These are phyloP conservation scores for Chaetomiaceae sp. DNA, from an alignment of 2,329 filamentous ascomycete genomes.

Conservation along the genomic window DNA sequence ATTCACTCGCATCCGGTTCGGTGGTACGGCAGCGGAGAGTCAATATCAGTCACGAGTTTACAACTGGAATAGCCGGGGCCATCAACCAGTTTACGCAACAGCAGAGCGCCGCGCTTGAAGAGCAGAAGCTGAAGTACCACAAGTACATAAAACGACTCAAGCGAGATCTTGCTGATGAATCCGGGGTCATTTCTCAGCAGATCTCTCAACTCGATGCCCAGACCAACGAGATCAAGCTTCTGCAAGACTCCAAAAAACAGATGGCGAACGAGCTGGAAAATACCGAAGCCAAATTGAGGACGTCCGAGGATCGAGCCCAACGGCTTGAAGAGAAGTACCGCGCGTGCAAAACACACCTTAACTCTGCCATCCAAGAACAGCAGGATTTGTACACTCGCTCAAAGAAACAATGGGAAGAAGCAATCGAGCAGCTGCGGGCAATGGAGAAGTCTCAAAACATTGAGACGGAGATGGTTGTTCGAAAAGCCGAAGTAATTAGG, in stretches of 20 bases:
- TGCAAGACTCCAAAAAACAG: slow-evolving; percentile 14
- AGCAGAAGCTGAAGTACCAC: slow-evolving; percentile 20
- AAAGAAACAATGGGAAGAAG: slow-evolving; percentile 33
- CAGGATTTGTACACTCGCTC: slow-evolving; percentile 39
- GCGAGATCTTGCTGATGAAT: slow-evolving; percentile 7
- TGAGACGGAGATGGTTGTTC: slow-evolving; percentile 28
- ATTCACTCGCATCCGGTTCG: slow-evolving; percentile 14
- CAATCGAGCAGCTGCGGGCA: slow-evolving; percentile 33
- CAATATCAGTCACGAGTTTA: slow-evolving; percentile 22
- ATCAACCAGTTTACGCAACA: slow-evolving; percentile 24
- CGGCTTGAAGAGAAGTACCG: slow-evolving; percentile 36
- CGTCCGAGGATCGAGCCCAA: slow-evolving; percentile 27
- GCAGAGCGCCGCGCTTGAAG: slow-evolving; percentile 16
- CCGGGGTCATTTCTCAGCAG: background rate
- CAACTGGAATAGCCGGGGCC: slow-evolving; percentile 16
- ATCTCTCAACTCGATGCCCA: slow-evolving; percentile 13
- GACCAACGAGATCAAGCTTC: slow-evolving; percentile 15
- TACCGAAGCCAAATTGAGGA: slow-evolving; percentile 27
- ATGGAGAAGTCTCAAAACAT: slow-evolving; percentile 29
- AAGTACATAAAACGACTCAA: slow-evolving; percentile 22
- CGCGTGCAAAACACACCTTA: slow-evolving; percentile 38
- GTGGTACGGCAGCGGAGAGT: slow-evolving; percentile 12
- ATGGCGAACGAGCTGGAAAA: slow-evolving; percentile 20
- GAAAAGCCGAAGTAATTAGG: slow-evolving; percentile 33
- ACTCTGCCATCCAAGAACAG: slow-evolving; percentile 44